These are phyloP conservation scores for Tylopilus felleus DNA, from an alignment of 768 basidiomycete genomes.

Conservation along the genomic window DNA sequence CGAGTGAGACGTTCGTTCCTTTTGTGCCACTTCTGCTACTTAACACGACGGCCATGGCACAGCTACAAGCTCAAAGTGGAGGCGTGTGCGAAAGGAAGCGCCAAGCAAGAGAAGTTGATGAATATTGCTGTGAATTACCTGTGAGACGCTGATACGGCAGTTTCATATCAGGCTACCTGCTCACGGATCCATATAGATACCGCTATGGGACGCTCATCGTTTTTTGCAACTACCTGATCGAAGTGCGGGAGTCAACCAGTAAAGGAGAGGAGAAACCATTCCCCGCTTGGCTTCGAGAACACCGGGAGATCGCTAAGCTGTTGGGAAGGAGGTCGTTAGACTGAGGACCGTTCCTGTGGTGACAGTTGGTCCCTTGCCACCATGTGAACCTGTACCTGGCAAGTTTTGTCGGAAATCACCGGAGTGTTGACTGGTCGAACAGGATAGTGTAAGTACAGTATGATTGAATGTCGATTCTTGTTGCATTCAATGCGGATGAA, in stretches of 20 bases:
- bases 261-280: slow-evolving; percentile 51
- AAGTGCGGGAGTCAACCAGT: slow-evolving; percentile 44
- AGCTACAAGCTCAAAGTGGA: slow-evolving; percentile 93
- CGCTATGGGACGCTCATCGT: slow-evolving; percentile 91
- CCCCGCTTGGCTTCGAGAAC: slow-evolving; percentile 78
- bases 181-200: slow-evolving; percentile 45
- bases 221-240: slow-evolving; percentile 92
- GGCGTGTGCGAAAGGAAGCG: slow-evolving; percentile 72
- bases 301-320: slow-evolving; percentile 78
- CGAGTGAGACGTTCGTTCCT: slow-evolving; percentile 55
- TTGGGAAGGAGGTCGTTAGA: slow-evolving; percentile 69
- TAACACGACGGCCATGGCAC: slow-evolving; percentile 6
- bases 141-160: slow-evolving; percentile 39
- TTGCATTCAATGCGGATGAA: neutral
- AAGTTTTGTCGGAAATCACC: neutral
- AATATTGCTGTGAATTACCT: slow-evolving; percentile 86
- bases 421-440: neutral
- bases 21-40: neutral
- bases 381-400: slow-evolving; percentile 4
- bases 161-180: slow-evolving; percentile 1
- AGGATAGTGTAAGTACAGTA: neutral
- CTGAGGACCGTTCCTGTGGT: slow-evolving; percentile 27
- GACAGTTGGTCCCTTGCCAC: neutral
- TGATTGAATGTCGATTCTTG: neutral
- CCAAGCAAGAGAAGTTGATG: slow-evolving; percentile 72